A percentile compares a stretch with the other conserved stretches of the same genome.
These are phyloP conservation scores for Boletus pseudopeckii DNA, from an alignment of 768 basidiomycete genomes.

Conservation along the genomic window DNA sequence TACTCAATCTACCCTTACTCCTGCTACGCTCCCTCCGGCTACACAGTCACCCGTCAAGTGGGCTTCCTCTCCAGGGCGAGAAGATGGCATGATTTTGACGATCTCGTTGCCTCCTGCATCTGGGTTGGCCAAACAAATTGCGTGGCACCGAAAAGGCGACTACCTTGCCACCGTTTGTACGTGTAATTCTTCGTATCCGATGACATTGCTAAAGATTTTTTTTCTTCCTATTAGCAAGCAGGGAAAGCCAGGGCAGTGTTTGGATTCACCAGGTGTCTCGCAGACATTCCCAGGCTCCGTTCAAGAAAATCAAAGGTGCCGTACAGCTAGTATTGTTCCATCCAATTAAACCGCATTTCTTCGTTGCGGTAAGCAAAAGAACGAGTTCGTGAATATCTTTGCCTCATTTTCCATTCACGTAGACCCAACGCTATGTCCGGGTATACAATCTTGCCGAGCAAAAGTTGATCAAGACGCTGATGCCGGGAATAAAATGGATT, in stretches of 20 bases:
- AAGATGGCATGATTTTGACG: constrained; percentile 57
- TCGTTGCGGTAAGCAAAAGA: constrained; percentile 79
- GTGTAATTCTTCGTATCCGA: constrained; percentile 34
- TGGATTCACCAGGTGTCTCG: constrained; percentile 96
- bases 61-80: constrained; percentile 46
- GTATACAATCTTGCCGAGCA: constrained; percentile 94
- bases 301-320: constrained; percentile 89
- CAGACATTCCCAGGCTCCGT: constrained; percentile 95
- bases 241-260: constrained; percentile 74
- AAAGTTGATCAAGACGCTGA: constrained; percentile 88
- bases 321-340: constrained; percentile 95
- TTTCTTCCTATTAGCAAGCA: constrained; percentile 44
- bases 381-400: constrained; percentile 8
- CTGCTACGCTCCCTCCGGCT: constrained; percentile 56
- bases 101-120: constrained; percentile 62
- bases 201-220: constrained; percentile 9
- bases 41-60: constrained; percentile 70
- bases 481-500: constrained; percentile 96
- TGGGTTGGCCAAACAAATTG: constrained; percentile 71
- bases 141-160: constrained; percentile 94
- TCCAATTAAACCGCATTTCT: constrained; percentile 91
- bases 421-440: constrained; percentile 97
- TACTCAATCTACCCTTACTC: constrained; percentile 62
- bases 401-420: constrained; percentile 11
- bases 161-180: constrained; percentile 93